Conservation (phyloP, 768 basidiomycete species). For the Nidularia sp. region DNA sequence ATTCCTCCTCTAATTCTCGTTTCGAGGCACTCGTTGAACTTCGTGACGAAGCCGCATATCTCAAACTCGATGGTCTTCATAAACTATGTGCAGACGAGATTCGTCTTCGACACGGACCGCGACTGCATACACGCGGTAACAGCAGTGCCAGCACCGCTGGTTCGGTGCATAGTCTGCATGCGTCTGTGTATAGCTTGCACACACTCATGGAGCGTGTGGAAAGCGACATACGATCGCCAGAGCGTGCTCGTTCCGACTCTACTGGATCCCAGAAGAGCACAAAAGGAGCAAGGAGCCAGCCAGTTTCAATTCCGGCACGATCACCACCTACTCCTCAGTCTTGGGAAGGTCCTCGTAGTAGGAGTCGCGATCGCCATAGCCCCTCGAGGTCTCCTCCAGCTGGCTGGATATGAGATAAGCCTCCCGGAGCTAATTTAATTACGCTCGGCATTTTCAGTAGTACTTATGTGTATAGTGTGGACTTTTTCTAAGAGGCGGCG, state of each 20-base stretch:
- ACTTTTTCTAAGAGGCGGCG: too few species aligned
- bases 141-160: conserved; percentile 26
- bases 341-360: conserved; percentile 31
- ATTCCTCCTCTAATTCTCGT: conserved; percentile 36
- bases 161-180: conserved; percentile 43
- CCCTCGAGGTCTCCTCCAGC: conserved; percentile 29
- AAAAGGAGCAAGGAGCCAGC: conserved; percentile 8
- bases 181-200: conserved; percentile 57
- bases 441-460: not conserved
- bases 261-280: conserved; percentile 11
- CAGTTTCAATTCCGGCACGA: conserved; percentile 13
- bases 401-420: conserved; percentile 39
- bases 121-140: conserved; percentile 36
- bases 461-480: too few species aligned
- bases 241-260: conserved; percentile 9
- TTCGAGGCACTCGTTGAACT: conserved; percentile 71
- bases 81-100: conserved; percentile 69
- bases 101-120: conserved; percentile 39
- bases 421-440: not conserved
- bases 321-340: conserved; percentile 42
- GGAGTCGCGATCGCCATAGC: conserved; percentile 18
- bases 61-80: conserved; percentile 63
- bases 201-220: conserved; percentile 56
- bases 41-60: conserved; percentile 73
- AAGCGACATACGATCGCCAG: conserved; percentile 17